Base-by-base conservation (phyloP, 768 basidiomycete species). In the Russula abietina region DNA sequence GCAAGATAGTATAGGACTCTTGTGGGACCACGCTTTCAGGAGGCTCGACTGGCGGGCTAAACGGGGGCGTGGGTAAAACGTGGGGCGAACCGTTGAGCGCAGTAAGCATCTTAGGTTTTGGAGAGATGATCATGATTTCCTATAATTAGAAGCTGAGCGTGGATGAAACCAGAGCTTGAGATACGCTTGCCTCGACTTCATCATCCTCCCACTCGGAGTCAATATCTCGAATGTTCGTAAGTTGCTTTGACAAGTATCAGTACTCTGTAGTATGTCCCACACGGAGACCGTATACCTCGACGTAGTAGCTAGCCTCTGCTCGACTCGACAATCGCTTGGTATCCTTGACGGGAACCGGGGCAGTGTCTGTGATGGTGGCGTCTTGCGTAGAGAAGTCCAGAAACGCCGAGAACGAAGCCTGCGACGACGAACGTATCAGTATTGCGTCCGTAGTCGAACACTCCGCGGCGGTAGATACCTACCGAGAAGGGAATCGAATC, bases 161-260 rank as follows among this genome's bases (percentile, higher is more conserved):
- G 14, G 46, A 46, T 28, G 36, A 55, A 39, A 39, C 24, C 17
- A 9, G 41, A 55, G 17, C 3, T 26, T 0, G 16, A 24, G 30
- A 56, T 28, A 11, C 22, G 45, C 67, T 53, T 57, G 52, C 67
- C 55, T 68, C 67, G 22, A 68, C 65, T 17, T 68, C 67, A 38
- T 68, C 67, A 7, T 68, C 67, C 10, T 68, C 67, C 67, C 67
- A 68, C 39, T 68, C 67, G 9, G 65, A 66, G 30, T 68, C 67
- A 50, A 68, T 19, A 48, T 68, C 67, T 50, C 53, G 46, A 8
- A 68, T 66, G 49, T 68, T 66, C 30, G 58, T 60, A 22, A 68
- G 43, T 56, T 66, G 65, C 67, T 67, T 49, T 22, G 32, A 16
- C 17, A 16, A 41, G 16, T 19, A 48, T 60, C 17, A 60, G 65